These are phyloP conservation scores for Komagataella kurtzmanii DNA, from an alignment of 805 yeast species.

Conservation along the genomic window DNA sequence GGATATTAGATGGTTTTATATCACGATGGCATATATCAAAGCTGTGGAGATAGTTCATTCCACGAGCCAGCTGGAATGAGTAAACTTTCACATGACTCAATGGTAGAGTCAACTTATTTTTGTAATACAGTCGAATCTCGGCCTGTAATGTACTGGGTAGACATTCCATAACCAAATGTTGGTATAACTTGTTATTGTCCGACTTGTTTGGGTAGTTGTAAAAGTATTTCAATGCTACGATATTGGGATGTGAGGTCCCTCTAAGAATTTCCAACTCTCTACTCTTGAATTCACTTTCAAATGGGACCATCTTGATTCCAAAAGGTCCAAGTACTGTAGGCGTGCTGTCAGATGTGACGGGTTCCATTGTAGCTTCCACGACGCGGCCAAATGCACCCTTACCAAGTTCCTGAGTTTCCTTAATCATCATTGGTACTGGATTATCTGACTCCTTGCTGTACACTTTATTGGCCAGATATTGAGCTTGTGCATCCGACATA, in stretches of 20 bases:
- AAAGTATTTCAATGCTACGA: conserved; percentile 54
- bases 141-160: conserved; percentile 68
- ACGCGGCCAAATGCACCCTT: conserved; percentile 86
- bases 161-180: conserved; percentile 79
- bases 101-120: conserved; percentile 47
- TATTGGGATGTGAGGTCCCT: conserved; percentile 68
- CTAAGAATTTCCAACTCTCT: conserved; percentile 70
- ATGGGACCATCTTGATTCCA: conserved; percentile 77
- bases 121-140: conserved; percentile 60
- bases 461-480: conserved; percentile 43
- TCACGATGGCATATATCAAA: conserved; percentile 76
- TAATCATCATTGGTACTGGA: conserved; percentile 49
- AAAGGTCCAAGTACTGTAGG: conserved; percentile 60
- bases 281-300: conserved; percentile 76
- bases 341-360: conserved; percentile 7
- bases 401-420: conserved; percentile 64
- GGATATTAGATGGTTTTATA: conserved; percentile 70
- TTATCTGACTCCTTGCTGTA: conserved; percentile 42
- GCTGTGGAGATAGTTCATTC: conserved; percentile 72
- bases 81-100: conserved; percentile 65
- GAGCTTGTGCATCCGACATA: background rate
- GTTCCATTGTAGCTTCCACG: conserved; percentile 47
- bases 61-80: conserved; percentile 69
- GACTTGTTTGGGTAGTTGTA: conserved; percentile 52
- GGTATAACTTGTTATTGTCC: conserved; percentile 52